These are phyloP conservation scores for Malassezia japonica DNA, from an alignment of 1,284 basidiomycete genomes.

Conservation along the genomic window DNA sequence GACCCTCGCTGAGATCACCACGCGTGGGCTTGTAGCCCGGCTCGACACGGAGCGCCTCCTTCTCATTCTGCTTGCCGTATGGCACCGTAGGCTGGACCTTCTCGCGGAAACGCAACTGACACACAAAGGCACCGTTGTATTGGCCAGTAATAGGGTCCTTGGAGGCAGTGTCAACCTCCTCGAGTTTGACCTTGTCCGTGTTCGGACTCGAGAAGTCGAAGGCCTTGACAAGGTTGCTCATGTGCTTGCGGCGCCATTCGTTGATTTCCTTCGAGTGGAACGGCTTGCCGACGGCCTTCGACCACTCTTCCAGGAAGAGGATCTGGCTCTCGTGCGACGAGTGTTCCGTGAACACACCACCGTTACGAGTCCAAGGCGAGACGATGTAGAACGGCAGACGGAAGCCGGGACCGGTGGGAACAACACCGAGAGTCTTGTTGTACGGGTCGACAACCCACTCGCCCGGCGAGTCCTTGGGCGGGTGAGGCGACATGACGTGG, in stretches of 20 bases:
- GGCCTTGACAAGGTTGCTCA: conserved; percentile 29
- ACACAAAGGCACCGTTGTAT: conserved; percentile 21
- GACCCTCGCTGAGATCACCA: conserved; percentile 33
- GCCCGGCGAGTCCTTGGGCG: conserved; percentile 17
- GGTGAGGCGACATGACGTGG: conserved; percentile 23
- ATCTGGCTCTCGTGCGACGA: conserved; percentile 33
- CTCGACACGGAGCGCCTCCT: conserved; percentile 18
- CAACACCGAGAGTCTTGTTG: conserved; percentile 19
- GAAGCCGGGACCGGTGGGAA: conserved; percentile 35
- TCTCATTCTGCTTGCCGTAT: conserved; percentile 7
- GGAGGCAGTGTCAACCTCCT: conserved; percentile 12
- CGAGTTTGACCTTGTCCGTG: conserved; percentile 12
- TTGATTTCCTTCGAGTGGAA: conserved; percentile 27
- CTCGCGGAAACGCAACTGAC: background rate
- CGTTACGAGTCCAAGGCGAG: conserved; percentile 33
- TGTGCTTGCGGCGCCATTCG: conserved; percentile 27
- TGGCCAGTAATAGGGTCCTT: conserved; percentile 18
- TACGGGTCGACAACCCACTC: conserved; percentile 35
- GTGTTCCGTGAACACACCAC: conserved; percentile 33
- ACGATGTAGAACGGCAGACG: conserved; percentile 36
- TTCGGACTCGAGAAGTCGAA: conserved; percentile 31
- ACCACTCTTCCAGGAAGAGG: conserved; percentile 38
- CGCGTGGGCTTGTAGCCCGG: conserved; percentile 27
- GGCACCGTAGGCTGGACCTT: conserved; percentile 16
- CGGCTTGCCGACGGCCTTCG: conserved; percentile 27